Evolutionary conservation across 768 basidiomycete species (phyloP), one percentile per base, ranked within the genome.

Genomic region (Termitomyces bulborhizus): DNA sequence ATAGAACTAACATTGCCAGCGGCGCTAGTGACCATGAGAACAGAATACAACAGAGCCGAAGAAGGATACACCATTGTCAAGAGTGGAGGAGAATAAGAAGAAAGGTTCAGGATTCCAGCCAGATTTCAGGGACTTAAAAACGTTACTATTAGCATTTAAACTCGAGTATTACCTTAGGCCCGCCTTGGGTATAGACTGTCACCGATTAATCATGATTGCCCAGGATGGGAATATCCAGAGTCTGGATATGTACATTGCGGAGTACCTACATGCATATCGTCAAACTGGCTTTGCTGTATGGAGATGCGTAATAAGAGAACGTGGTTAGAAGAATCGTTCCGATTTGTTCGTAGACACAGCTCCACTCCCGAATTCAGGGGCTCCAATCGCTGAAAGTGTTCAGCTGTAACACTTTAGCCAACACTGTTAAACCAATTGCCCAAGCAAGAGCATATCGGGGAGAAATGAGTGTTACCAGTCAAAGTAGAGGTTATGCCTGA

Each of bases 1-100:
- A 36, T 6, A 27, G 50, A 16, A 50, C 60, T 45, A 16, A 62
- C 60, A 47, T 46, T 51, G 50, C 53, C 58, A 48, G 46, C 41
- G 18, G 36, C 53, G 16, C 52, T 21, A 50, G 29, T 6, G 29
- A 34, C 51, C 3, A 58, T 18, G 12, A 56, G 44, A 24, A 42
- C 39, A 36, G 37, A 39, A 29, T 50, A 32, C 40, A 61, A 8
- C 18, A 54, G 39, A 9, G 39, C 44, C 32, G 43, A 46, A 3
- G 46, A 31, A 27, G 37, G 9, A n/a, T 31, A 24, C 6, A 53
- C 27, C 52, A 61, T 61, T 6, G 39, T 53, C 16, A 39, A 34
- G 32, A n/a, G 34, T 34, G 41, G 39, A 8, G 48, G 55, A 6
- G 34, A 46, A 36, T n/a, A 39, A 36, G 40, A 46, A 43, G 43